A percentile compares a stretch with the other conserved stretches of the same genome.
Evolutionary conservation across 495 filamentous ascomycete genomes (phyloP).

Genomic region (Cercophora sp.): DNA sequence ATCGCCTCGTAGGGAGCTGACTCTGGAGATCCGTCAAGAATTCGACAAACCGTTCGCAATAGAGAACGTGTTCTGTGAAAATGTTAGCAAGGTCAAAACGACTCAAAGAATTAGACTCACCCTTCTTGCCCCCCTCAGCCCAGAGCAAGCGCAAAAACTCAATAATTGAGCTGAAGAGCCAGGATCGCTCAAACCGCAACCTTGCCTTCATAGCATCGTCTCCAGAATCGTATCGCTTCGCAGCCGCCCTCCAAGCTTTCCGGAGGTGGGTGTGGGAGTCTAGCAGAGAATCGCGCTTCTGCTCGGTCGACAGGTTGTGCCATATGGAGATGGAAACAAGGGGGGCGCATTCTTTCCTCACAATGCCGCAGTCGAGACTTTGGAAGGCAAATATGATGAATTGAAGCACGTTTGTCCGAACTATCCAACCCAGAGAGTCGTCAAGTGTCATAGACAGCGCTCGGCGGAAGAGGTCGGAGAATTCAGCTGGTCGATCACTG

Average conservation of each 20-base stretch:
- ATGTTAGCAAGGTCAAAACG: conserved; percentile 14
- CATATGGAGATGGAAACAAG: conserved; percentile 92
- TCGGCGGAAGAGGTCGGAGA: conserved; percentile 86
- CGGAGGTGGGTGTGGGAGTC: conserved; percentile 64
- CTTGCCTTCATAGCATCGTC: conserved; percentile 75
- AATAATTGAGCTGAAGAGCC: conserved; percentile 83
- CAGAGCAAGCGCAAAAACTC: conserved; percentile 78
- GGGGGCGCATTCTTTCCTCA: conserved; percentile 93
- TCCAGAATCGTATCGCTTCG: conserved; percentile 81
- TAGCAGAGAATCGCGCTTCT: conserved; percentile 62
- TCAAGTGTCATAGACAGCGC: conserved; percentile 88
- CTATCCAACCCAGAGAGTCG: conserved; percentile 59
- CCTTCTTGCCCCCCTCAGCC: conserved; percentile 42
- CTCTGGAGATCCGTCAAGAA: conserved; percentile 87
- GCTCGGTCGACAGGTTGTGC: conserved; percentile 78
- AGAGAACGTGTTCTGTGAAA: conserved; percentile 61
- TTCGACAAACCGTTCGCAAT: conserved; percentile 92
- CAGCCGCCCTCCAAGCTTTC: conserved; percentile 87
- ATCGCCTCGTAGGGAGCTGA: conserved; percentile 89
- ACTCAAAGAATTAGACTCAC: not conserved
- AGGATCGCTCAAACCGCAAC: conserved; percentile 86
- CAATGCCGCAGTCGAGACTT: conserved; percentile 82
- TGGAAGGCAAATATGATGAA: conserved; percentile 92
- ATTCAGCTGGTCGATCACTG: conserved; percentile 69
- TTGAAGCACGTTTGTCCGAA: conserved; percentile 74